Evolutionary conservation across 257 asterid genomes (phyloP), one percentile per base, ranked within the genome.

Genomic region (Catharanthus roseus): DNA sequence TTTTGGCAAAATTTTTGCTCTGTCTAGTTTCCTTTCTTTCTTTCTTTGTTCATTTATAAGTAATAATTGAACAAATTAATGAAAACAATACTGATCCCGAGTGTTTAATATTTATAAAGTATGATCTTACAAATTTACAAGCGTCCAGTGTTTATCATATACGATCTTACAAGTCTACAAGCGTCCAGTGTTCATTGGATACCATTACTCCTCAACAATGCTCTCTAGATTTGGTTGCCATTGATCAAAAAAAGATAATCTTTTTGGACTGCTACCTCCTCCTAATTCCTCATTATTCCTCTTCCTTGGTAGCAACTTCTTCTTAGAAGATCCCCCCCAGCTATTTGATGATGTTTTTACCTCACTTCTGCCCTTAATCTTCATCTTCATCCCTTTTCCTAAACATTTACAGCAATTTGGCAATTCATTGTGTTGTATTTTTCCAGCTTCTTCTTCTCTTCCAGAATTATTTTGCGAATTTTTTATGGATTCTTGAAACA

Each of bases 181-280:
- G n/a, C n/a, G n/a, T n/a, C n/a, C n/a, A n/a, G n/a, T n/a, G n/a
- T n/a, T n/a, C n/a, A n/a, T n/a, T n/a, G 2, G 38, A 12, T 29
- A 50, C 3, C 33, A 13, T 1, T 39, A 72, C 67, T 80, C 81
- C 72, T 80, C 84, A 26, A 8, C 38, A 39, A 76, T 65, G 68
- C 56, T 80, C 21, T 65, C 56, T 38, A 80, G 54, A 56, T 39
- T 73, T 3, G 84, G 83, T 67, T 72, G 83, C 83, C 83, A 79
- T 7, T 55, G 54, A 62, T 79, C 75, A 33, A 68, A 75, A 68
- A 74, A 36, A n/a, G 75, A 51, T 10, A 72, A 44, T 51, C 75
- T n/a, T n/a, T n/a, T n/a, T n/a, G n/a, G n/a, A n/a, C n/a, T n/a
- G n/a, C n/a, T n/a, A n/a, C n/a, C n/a, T n/a, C n/a, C n/a, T n/a